Conservation (phyloP, 768 basidiomycete species). For the Mycena haematopus region DNA sequence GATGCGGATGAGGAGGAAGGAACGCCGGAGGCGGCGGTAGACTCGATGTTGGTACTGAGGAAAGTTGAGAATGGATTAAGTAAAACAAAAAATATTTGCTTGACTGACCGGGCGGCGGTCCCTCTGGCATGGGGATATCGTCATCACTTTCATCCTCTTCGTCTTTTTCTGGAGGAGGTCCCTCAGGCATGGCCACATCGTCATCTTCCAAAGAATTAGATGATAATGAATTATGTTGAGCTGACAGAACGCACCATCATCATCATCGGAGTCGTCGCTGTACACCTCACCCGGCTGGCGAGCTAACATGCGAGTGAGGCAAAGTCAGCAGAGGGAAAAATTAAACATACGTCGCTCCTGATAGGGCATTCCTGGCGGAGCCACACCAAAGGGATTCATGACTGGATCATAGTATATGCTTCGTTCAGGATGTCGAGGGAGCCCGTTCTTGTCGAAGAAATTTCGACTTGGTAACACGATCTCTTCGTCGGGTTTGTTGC, state of each 20-base stretch:
- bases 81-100: slow-evolving; percentile 19
- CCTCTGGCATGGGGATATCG: slow-evolving; percentile 90
- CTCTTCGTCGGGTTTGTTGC: slow-evolving; percentile 49
- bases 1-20: slow-evolving; percentile 19
- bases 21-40: slow-evolving; percentile 25
- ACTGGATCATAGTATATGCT: slow-evolving; percentile 93
- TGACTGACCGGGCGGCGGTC: slow-evolving; percentile 61
- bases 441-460: slow-evolving; percentile 81
- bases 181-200: slow-evolving; percentile 70
- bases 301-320: slow-evolving; percentile 46
- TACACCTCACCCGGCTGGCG: slow-evolving; percentile 66
- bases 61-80: not conserved
- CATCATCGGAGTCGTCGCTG: slow-evolving; percentile 55
- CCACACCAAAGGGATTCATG: slow-evolving; percentile 92
- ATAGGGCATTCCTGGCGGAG: slow-evolving; percentile 98
- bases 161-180: slow-evolving; percentile 63
- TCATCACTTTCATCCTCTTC: slow-evolving; percentile 68
- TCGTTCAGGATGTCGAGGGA: slow-evolving; percentile 88
- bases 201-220: slow-evolving; percentile 43
- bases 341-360: slow-evolving; percentile 76
- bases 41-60: slow-evolving; percentile 13
- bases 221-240: not conserved
- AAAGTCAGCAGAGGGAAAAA: slow-evolving; percentile 2
- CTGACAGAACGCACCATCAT: slow-evolving; percentile 43
- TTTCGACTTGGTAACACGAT: slow-evolving; percentile 59